Evolutionary conservation across 2,329 filamentous ascomycete genomes (phyloP).

Genomic region (Byssothecium circinans): DNA sequence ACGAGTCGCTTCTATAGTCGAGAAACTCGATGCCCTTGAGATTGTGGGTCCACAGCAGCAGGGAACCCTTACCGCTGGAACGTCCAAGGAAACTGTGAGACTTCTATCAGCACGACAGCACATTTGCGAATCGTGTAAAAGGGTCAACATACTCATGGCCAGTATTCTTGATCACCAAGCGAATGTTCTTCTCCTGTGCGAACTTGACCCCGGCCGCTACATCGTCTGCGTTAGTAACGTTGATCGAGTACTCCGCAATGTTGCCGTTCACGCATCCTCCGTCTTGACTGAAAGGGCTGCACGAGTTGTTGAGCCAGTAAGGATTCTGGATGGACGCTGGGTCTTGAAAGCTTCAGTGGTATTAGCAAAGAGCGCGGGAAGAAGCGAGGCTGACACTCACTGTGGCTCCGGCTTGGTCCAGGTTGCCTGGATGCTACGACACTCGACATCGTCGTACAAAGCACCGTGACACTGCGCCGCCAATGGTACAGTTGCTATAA

Average conservation of each 20-base stretch:
- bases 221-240: slow-evolving; percentile 19
- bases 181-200: slow-evolving; percentile 11
- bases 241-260: slow-evolving; percentile 26
- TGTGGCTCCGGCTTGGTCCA: slow-evolving; percentile 11
- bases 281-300: slow-evolving; percentile 22
- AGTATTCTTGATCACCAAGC: slow-evolving; percentile 15
- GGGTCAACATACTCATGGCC: slow-evolving; percentile 9
- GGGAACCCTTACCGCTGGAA: slow-evolving; percentile 2
- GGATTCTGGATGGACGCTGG: slow-evolving; percentile 46
- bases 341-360: not conserved
- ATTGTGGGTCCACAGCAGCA: slow-evolving; percentile 7
- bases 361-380: not conserved
- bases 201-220: slow-evolving; percentile 10
- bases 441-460: not conserved
- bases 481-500: slow-evolving; percentile 38
- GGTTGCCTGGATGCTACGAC: not conserved
- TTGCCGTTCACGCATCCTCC: slow-evolving; percentile 27
- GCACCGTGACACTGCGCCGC: slow-evolving; percentile 11
- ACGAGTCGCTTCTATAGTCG: slow-evolving; percentile 6
- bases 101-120: not conserved
- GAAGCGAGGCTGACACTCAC: not conserved
- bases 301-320: slow-evolving; percentile 46
- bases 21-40: slow-evolving; percentile 10
- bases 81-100: slow-evolving; percentile 1
- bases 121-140: slow-evolving; percentile 34